Percentiles rank a stretch among this genome's conserved stretches.
phyloP scores from a whole-genome alignment of 108 stramenopile species.

The Cyclotella cryptica region DNA sequence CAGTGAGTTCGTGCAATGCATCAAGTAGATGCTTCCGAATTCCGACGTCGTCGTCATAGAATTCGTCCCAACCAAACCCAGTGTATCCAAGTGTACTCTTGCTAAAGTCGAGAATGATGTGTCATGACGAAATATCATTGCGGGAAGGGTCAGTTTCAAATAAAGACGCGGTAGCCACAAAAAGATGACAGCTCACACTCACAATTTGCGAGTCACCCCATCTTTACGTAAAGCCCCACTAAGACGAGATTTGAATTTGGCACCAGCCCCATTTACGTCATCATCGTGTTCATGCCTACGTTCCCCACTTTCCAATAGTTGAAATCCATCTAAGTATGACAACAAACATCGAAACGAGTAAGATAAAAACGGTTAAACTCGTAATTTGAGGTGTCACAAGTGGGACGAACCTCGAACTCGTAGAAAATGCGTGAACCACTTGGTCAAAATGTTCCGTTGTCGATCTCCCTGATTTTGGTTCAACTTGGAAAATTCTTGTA shows the following conservation, averaged over 20 bases:
- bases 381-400: neutral
- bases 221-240: slow-evolving; percentile 49
- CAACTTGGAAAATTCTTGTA: slow-evolving; percentile 12
- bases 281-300: slow-evolving; percentile 73
- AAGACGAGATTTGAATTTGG: slow-evolving; percentile 29
- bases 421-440: slow-evolving; percentile 57
- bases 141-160: no score
- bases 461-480: neutral
- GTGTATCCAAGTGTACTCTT: slow-evolving; percentile 58
- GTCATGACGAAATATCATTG: neutral
- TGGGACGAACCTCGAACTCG: slow-evolving; percentile 48
- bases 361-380: neutral
- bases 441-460: slow-evolving; percentile 12
- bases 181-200: neutral
- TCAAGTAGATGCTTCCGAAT: slow-evolving; percentile 47
- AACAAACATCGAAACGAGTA: neutral
- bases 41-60: slow-evolving; percentile 71
- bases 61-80: slow-evolving; percentile 83
- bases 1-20: slow-evolving; percentile 8
- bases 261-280: slow-evolving; percentile 17
- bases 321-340: slow-evolving; percentile 62
- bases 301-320: slow-evolving; percentile 80
- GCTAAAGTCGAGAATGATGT: neutral
- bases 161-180: neutral
- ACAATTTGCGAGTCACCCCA: slow-evolving; percentile 73